phyloP scores from a whole-genome alignment of 805 yeast genomes.

The Candida yuanshanica region DNA sequence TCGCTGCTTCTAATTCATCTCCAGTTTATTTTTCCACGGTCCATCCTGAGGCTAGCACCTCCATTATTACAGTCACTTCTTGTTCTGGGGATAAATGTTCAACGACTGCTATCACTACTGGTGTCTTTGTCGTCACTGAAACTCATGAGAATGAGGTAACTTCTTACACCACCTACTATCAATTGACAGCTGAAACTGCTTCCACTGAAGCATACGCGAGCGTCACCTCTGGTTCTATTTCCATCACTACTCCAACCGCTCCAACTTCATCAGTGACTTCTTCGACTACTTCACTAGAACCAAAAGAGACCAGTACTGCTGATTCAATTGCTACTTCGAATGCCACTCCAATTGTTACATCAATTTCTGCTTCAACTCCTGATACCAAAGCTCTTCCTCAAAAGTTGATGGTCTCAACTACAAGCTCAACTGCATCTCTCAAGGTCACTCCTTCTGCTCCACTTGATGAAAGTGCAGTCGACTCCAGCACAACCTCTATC shows the following conservation, averaged over 20 bases:
- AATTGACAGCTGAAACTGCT: constrained; percentile 3
- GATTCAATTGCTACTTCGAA: not conserved
- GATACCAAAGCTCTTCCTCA: not conserved
- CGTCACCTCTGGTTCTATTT: not conserved
- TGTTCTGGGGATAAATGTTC: constrained; percentile 29
- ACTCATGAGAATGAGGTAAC: constrained; percentile 24
- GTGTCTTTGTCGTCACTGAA: constrained; percentile 29
- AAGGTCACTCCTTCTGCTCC: constrained; percentile 14
- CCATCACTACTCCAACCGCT: not conserved
- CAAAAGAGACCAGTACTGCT: not conserved
- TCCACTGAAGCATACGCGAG: too few relatives aligned
- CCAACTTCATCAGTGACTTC: not conserved
- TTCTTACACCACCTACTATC: constrained; percentile 11
- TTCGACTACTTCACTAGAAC: not conserved
- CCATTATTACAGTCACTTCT: constrained; percentile 28
- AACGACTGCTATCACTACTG: constrained; percentile 28
- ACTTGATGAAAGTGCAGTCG: constrained; percentile 20
- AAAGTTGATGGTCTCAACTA: too few relatives aligned
- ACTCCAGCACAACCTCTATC: constrained; percentile 23
- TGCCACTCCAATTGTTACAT: not conserved
- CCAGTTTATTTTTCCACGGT: not conserved
- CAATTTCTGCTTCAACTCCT: constrained; percentile 12
- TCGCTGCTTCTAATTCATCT: not conserved
- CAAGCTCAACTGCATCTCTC: not conserved
- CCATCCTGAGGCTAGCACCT: not conserved